These are phyloP conservation scores for Aspergillus sp. DNA, from an alignment of 2,329 filamentous ascomycete genomes.

Conservation along the genomic window DNA sequence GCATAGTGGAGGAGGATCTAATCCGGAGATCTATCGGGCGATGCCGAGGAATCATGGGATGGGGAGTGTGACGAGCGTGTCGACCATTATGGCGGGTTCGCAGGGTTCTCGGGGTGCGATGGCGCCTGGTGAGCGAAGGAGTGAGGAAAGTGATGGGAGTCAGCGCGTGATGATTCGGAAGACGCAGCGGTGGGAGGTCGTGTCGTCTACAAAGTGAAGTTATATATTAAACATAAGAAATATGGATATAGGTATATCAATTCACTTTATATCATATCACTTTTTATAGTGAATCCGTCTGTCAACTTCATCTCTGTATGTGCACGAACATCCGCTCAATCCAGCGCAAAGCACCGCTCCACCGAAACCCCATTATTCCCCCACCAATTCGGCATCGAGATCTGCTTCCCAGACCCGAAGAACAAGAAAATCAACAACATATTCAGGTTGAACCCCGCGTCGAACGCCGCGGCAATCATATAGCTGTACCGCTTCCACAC, in stretches of 20 bases:
- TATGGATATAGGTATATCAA: too few relatives aligned
- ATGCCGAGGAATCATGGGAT: background rate
- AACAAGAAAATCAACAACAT: conserved; percentile 62
- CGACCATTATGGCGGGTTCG: background rate
- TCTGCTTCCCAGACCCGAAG: conserved; percentile 57
- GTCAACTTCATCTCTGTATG: too few relatives aligned
- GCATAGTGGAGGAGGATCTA: too few relatives aligned
- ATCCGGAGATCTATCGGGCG: background rate
- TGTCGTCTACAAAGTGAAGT: background rate
- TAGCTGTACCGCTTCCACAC: conserved; percentile 63
- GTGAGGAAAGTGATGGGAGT: background rate
- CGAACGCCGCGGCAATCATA: conserved; percentile 60
- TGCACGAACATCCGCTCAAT: conserved; percentile 3
- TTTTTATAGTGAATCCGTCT: too few relatives aligned
- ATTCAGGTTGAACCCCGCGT: conserved; percentile 63
- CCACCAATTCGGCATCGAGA: conserved; percentile 65
- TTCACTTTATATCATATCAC: too few relatives aligned
- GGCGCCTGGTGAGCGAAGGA: background rate
- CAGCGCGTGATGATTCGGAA: background rate
- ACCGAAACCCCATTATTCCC: conserved; percentile 56
- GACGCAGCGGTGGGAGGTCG: background rate
- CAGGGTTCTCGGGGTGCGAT: background rate
- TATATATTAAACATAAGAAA: background rate
- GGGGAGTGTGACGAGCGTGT: background rate
- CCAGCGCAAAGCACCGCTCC: conserved; percentile 60